Percentiles rank a stretch among this genome's conserved stretches.
Conservation (phyloP, 129 eudicot species). For the Mikania micrantha region DNA sequence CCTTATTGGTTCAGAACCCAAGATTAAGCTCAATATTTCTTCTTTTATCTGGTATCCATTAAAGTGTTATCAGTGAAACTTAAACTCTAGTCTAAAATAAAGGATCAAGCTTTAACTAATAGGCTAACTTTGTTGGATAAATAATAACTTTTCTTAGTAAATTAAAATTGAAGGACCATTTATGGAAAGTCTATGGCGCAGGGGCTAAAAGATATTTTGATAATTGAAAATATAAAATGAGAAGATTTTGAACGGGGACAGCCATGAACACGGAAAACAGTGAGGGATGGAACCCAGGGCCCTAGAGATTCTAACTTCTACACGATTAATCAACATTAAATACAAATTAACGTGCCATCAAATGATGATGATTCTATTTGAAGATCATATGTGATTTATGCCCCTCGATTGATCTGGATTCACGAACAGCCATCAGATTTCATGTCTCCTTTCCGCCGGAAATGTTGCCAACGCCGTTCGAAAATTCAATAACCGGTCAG, state of each 20-base stretch:
- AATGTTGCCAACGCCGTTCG: slow-evolving; percentile 13
- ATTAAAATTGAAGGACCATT: neutral
- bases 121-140: no score
- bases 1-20: no score
- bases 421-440: slow-evolving; percentile 11
- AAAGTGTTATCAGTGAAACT: no score
- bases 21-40: no score
- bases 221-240: slow-evolving; percentile 4
- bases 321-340: neutral
- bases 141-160: no score
- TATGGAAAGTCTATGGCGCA: neutral
- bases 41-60: no score
- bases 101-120: no score
- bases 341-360: neutral
- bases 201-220: neutral
- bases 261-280: slow-evolving; percentile 15
- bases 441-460: slow-evolving; percentile 10
- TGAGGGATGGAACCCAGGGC: neutral
- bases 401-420: slow-evolving; percentile 6
- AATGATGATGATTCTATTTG: neutral
- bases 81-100: no score
- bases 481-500: slow-evolving; percentile 9
- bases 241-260: slow-evolving; percentile 24
- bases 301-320: slow-evolving; percentile 12
- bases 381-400: neutral